phyloP scores from a whole-genome alignment of 257 asterid genomes.

The Gardenia jasminoides region DNA sequence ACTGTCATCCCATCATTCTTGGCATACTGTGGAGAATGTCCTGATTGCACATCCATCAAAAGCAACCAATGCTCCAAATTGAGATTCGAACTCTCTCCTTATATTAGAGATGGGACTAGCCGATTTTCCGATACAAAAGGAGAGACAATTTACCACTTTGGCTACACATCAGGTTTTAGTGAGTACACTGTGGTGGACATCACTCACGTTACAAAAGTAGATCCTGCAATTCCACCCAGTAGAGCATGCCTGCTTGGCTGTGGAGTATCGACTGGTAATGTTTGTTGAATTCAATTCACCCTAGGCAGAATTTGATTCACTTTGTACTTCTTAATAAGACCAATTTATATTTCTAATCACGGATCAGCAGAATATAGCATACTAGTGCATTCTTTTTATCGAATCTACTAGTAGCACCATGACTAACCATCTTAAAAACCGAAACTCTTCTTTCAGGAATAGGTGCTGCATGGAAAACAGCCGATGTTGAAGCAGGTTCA shows the following conservation, averaged over 20 bases:
- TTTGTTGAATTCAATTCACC: neutral
- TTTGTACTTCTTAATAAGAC: too few species aligned
- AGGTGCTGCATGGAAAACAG: conserved; percentile 27
- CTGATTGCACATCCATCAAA: conserved; percentile 28
- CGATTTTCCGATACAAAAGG: conserved; percentile 17
- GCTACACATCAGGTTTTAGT: conserved; percentile 23
- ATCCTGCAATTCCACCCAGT: conserved; percentile 16
- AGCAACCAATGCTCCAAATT: conserved; percentile 30
- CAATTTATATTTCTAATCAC: too few species aligned
- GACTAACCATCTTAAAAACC: neutral
- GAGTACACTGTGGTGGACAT: conserved; percentile 40
- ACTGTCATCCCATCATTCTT: conserved; percentile 26
- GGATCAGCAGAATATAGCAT: too few species aligned
- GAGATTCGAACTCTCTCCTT: conserved; percentile 10
- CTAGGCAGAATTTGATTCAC: too few species aligned
- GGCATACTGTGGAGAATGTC: conserved; percentile 32
- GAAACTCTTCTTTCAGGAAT: conserved; percentile 6
- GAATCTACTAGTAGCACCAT: neutral
- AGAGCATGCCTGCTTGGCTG: conserved; percentile 34
- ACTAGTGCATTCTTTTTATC: too few species aligned
- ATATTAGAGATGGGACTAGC: conserved; percentile 32
- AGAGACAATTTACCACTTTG: conserved; percentile 19
- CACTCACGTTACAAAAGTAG: conserved; percentile 28
- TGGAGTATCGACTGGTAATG: conserved; percentile 35
- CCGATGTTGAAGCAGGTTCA: conserved; percentile 24